Conservation (phyloP, 2,329 filamentous ascomycete species). For the Neopestalotiopsis rosae region DNA sequence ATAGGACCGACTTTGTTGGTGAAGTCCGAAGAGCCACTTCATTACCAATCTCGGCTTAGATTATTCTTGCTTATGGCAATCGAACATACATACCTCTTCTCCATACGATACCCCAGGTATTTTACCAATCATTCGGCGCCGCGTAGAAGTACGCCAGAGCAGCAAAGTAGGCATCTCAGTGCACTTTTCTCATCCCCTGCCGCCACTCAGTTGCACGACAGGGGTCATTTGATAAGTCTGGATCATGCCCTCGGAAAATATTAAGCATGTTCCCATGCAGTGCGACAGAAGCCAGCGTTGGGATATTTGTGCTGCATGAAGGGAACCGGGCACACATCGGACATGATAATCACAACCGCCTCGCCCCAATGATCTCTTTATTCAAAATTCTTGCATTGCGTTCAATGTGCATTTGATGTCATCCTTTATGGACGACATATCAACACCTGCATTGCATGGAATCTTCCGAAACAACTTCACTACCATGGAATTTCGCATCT, state of each 20-base stretch:
- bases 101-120: neutral
- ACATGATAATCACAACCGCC: neutral
- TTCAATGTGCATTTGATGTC: no score
- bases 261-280: neutral
- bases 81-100: no score
- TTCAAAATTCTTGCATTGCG: neutral
- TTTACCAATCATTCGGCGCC: neutral
- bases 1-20: no score
- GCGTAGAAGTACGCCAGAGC: neutral
- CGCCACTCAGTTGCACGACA: neutral
- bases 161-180: neutral
- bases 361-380: neutral
- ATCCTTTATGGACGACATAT: no score
- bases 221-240: slow-evolving; percentile 1
- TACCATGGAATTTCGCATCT: no score
- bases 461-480: no score
- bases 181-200: neutral
- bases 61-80: no score
- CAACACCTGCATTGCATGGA: no score
- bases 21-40: neutral
- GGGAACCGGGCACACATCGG: neutral
- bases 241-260: neutral
- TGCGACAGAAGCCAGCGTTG: neutral
- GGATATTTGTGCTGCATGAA: neutral
- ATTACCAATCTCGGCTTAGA: neutral